These are phyloP conservation scores for Penicillium riverlandense DNA, from an alignment of 495 filamentous ascomycete genomes.

Conservation along the genomic window DNA sequence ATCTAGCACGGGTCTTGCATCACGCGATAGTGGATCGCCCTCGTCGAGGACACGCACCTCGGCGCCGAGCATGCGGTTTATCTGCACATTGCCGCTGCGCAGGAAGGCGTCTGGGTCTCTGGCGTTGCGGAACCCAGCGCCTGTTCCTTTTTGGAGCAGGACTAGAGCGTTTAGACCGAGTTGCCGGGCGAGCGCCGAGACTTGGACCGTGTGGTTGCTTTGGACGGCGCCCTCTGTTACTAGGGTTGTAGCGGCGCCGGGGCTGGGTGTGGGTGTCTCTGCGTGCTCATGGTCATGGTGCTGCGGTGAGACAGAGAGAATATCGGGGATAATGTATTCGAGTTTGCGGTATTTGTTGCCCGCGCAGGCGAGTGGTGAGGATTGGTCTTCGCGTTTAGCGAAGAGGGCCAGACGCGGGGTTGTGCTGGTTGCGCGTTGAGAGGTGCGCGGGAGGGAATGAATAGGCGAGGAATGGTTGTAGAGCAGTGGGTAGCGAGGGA, in stretches of 20 bases:
- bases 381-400: constrained; percentile 35
- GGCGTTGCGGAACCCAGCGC: constrained; percentile 15
- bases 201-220: constrained; percentile 37
- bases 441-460: constrained; percentile 21
- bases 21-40: constrained; percentile 3
- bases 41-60: constrained; percentile 29
- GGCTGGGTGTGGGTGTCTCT: constrained; percentile 3
- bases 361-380: constrained; percentile 26
- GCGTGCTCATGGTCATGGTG: constrained; percentile 14
- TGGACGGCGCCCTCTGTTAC: constrained; percentile 37
- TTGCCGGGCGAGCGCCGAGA: constrained; percentile 21
- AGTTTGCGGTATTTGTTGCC: constrained; percentile 41
- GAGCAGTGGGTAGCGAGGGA: constrained; percentile 25
- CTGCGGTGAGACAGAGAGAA: constrained; percentile 13
- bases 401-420: constrained; percentile 18
- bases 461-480: constrained; percentile 28
- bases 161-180: constrained; percentile 20
- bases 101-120: constrained; percentile 11
- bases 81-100: constrained; percentile 24
- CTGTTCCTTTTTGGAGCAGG: constrained; percentile 23
- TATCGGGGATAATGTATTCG: constrained; percentile 35
- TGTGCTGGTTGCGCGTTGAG: constrained; percentile 1
- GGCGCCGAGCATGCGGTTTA: constrained; percentile 25
- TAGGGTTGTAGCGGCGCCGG: constrained; percentile 19
- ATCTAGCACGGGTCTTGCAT: constrained; percentile 15